These are phyloP conservation scores for Mucor racemosus DNA, from an alignment of 371 early-diverging fungal genomes.

Conservation along the genomic window DNA sequence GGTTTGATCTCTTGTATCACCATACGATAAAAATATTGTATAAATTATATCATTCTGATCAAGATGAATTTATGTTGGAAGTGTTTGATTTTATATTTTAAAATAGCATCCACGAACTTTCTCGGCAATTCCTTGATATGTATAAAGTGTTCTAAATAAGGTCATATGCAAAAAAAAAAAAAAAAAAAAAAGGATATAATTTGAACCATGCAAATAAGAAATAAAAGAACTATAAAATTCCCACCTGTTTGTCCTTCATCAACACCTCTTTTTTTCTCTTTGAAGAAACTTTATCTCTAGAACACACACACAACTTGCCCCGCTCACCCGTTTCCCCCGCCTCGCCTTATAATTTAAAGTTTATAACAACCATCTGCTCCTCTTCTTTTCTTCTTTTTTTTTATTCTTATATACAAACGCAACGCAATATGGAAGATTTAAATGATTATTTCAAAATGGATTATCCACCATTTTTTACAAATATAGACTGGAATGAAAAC, in stretches of 20 bases:
- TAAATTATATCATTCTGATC: too few relatives aligned
- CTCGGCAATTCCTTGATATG: not conserved
- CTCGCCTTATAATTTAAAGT: not conserved
- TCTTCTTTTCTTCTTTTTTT: constrained; percentile 9
- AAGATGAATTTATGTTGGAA: too few relatives aligned
- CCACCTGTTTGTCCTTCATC: not conserved
- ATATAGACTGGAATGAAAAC: constrained; percentile 27
- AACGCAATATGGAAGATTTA: constrained; percentile 21
- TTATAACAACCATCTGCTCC: not conserved
- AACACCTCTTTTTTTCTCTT: constrained; percentile 1
- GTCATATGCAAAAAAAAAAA: not conserved
- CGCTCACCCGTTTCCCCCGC: not conserved
- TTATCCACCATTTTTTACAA: constrained; percentile 26
- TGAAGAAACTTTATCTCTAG: not conserved
- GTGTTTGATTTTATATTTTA: too few relatives aligned
- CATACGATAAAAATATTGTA: not conserved
- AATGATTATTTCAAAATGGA: constrained; percentile 27
- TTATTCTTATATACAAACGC: not conserved
- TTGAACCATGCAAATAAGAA: not conserved
- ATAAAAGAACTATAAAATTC: not conserved
- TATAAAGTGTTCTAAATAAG: not conserved
- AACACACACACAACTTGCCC: not conserved
- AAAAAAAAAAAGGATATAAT: not conserved
- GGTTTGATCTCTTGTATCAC: constrained; percentile 1
- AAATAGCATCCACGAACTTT: too few relatives aligned